Evolutionary conservation across 2,329 filamentous ascomycete species (phyloP).

Genomic region (Thelonectria rubi): DNA sequence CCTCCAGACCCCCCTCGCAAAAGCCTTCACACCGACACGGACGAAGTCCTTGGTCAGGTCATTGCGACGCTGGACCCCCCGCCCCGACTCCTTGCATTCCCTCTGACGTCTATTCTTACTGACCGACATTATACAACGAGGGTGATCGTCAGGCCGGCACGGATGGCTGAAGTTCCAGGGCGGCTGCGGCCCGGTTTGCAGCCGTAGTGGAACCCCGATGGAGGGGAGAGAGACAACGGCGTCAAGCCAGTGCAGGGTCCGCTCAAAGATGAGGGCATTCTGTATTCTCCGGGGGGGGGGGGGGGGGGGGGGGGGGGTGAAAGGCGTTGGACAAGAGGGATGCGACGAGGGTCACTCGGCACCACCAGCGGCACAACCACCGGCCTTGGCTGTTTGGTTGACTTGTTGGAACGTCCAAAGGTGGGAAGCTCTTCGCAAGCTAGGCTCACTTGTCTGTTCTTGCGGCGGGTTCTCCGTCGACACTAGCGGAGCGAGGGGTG

Average conservation of each 20-base stretch:
- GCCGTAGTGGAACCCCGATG: slow-evolving; percentile 26
- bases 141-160: slow-evolving; percentile 13
- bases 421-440: slow-evolving; percentile 6
- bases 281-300: slow-evolving; percentile 13
- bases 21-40: slow-evolving; percentile 10
- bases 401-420: slow-evolving; percentile 5
- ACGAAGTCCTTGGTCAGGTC: slow-evolving; percentile 4
- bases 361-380: not conserved
- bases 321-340: slow-evolving; percentile 1
- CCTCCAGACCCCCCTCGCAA: not conserved
- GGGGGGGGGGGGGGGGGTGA: slow-evolving; percentile 4
- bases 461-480: slow-evolving; percentile 11
- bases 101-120: slow-evolving; percentile 12
- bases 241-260: slow-evolving; percentile 13
- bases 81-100: slow-evolving; percentile 27
- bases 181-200: slow-evolving; percentile 28
- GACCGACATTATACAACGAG: slow-evolving; percentile 11
- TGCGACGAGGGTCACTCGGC: slow-evolving; percentile 11
- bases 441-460: slow-evolving; percentile 12
- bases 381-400: not conserved
- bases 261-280: slow-evolving; percentile 2
- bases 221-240: slow-evolving; percentile 15
- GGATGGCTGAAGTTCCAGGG: slow-evolving; percentile 22
- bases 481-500: slow-evolving; percentile 18
- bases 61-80: slow-evolving; percentile 7